Base-by-base conservation (phyloP, 2,329 filamentous ascomycete genomes). In the Verticillium nonalfalfae region DNA sequence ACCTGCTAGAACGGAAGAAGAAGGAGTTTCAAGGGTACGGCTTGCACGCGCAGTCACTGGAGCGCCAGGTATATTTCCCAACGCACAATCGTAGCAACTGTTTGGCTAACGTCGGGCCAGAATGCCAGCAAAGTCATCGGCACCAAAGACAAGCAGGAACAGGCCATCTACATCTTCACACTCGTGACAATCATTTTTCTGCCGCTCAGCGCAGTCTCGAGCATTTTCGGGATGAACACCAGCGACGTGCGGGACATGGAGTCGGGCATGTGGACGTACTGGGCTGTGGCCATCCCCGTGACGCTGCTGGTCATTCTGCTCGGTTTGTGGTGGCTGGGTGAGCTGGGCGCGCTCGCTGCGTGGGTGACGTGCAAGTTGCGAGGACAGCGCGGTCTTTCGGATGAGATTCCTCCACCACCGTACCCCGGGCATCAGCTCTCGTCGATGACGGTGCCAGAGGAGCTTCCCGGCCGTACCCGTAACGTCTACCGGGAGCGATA, bases 191-290 rank as follows among this genome's bases (percentile, higher is more conserved):
- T 80, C 61, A 67, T 82, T 55, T 82, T 82, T 64, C 67, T 82
- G 13, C 79, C 80, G 0, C 71, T 82, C 7, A 75, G 75, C 58
- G 72, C 78, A 34, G 73, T 82, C 3, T 76, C 79, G 11, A 78
- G 76, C 66, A 76, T 82, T 61, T 80, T 84, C 64, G 81, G 81
- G 60, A 83, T 84, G 79, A 83, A 84, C 67, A 80, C 79, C 4
- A 71, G 70, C 57, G 81, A 83, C 65, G 72, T 83, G 4, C 75
- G 80, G 33, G 76, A 83, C 64, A 80, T 81, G 75, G 71, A 78
- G n/a, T 68, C 70, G 9, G 71, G 72, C 3, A 79, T 83, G 69
- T 80, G 79, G 76, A 66, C 78, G 3, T 84, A 81, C 69, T 84
- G 81, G 81, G 75, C 72, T 2, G 73, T 76, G 0, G 78, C 81